Base-by-base conservation (phyloP, 2,329 filamentous ascomycete species). In the Cladosporium halotolerans region DNA sequence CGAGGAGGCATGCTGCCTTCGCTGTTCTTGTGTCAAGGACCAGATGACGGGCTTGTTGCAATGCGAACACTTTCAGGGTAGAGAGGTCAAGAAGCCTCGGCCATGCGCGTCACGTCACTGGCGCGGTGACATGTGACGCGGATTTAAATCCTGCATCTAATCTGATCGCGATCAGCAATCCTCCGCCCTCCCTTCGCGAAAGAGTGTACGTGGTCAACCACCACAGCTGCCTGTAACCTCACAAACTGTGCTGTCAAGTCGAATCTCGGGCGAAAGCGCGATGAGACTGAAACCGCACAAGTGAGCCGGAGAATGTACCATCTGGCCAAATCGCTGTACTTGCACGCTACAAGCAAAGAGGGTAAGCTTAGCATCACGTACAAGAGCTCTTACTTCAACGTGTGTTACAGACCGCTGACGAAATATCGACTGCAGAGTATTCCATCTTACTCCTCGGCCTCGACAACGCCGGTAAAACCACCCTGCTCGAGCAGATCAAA, bases 391-490 rank as follows among this genome's bases (percentile, higher is more conserved):
- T 39, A 33, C 23, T 28, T 7, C 23, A 4, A 5, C 23, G 5
- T 28, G 7, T 28, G 23, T 10, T 19, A 19, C 47, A 50, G 11
- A 43, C 28, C 11, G 19, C 45, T 49, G n/a, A 48, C 47, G 48
- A 34, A 9, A 16, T 1, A 18, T 10, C 5, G 13, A 9, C 11
- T 4, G 10, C 66, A 93, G 92, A 97, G 76, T 97, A 96, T 78
- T 96, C 92, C 18, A 89, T 96, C 66, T 89, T 97, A 67, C 86
- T 97, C 62, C 88, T 97, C 64, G 93, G 93, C 58, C 88, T 97
- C 67, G 93, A 97, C 78, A 97, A 97, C 70, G 93, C 93, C 57
- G 93, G 93, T 72, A 97, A 97, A 78, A 97, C 93, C 39, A 97
- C 93, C 23, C 91, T 97, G 68, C 90, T 96, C 73, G 89, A 95